A percentile compares a stretch with the other conserved stretches of the same genome.
These are phyloP conservation scores for Trichoderma sp. DNA, from an alignment of 2,329 filamentous ascomycete genomes.

Conservation along the genomic window DNA sequence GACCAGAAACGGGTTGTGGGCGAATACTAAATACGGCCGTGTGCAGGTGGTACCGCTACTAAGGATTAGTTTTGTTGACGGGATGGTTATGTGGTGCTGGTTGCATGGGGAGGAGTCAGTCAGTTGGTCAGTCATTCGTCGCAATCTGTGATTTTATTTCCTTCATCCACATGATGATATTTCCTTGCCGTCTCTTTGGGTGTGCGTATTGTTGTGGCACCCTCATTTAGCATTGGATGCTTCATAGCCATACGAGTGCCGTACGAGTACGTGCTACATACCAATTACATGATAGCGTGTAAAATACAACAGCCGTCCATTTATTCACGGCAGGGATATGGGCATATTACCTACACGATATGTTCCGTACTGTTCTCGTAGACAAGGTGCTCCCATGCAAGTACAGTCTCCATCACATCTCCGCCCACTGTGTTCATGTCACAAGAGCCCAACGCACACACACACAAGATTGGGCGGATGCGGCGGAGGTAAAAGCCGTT, in stretches of 20 bases:
- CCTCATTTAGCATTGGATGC: not conserved
- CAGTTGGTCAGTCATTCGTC: no score
- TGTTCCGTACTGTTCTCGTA: not conserved
- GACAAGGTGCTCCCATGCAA: not conserved
- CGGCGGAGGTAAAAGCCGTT: not conserved
- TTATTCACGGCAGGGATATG: not conserved
- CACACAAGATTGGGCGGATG: not conserved
- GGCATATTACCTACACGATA: not conserved
- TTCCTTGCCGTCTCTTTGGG: not conserved
- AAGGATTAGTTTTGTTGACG: not conserved
- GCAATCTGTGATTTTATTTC: not conserved
- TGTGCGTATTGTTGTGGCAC: not conserved
- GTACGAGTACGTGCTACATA: not conserved
- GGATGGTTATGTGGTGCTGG: not conserved
- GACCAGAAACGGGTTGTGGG: not conserved
- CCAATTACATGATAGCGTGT: not conserved
- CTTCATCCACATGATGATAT: not conserved
- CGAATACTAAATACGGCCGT: not conserved
- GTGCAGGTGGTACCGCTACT: not conserved
- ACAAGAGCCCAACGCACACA: not conserved
- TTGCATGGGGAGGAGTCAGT: not conserved
- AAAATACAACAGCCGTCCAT: not conserved
- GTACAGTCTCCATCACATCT: not conserved
- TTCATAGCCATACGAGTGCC: not conserved
- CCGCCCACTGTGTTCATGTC: constrained; percentile 2